Conservation (phyloP, 768 basidiomycete species). For the Mycena leptocephala region DNA sequence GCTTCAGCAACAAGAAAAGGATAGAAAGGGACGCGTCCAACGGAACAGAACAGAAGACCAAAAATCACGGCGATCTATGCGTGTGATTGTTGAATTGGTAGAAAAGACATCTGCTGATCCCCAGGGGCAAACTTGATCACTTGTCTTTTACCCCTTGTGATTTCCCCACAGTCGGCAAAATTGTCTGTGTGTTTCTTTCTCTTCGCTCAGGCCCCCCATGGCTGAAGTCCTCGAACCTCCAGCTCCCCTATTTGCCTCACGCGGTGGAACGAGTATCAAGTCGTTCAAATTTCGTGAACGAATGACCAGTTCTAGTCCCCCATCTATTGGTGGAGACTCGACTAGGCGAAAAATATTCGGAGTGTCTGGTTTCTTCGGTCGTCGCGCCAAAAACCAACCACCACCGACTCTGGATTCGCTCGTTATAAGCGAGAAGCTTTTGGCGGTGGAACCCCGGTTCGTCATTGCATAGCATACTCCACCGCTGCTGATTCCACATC, state of each 20-base stretch:
- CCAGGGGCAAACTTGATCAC: not conserved
- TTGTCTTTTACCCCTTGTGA: conserved; percentile 2
- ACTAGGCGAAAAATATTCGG: conserved; percentile 28
- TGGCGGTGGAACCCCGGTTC: conserved; percentile 13
- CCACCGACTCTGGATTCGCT: conserved; percentile 2
- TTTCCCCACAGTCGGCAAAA: not conserved
- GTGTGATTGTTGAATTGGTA: not conserved
- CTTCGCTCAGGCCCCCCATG: conserved; percentile 12
- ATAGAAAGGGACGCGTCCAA: not conserved
- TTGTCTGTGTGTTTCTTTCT: not conserved
- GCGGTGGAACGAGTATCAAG: conserved; percentile 29
- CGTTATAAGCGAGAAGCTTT: conserved; percentile 21
- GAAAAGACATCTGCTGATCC: not conserved
- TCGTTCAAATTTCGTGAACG: conserved; percentile 23
- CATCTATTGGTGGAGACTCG: conserved; percentile 30
- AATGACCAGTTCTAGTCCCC: conserved; percentile 23
- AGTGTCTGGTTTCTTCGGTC: conserved; percentile 16
- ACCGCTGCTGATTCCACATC: not conserved
- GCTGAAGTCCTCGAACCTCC: conserved; percentile 18
- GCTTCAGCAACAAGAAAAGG: not conserved
- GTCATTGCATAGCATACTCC: not conserved
- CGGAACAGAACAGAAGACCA: not conserved
- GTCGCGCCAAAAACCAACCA: conserved; percentile 19
- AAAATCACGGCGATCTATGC: not conserved
- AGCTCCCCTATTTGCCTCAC: conserved; percentile 15